These are phyloP conservation scores for Hypoxylon subgilvum DNA, from an alignment of 495 filamentous ascomycete genomes.

Conservation along the genomic window DNA sequence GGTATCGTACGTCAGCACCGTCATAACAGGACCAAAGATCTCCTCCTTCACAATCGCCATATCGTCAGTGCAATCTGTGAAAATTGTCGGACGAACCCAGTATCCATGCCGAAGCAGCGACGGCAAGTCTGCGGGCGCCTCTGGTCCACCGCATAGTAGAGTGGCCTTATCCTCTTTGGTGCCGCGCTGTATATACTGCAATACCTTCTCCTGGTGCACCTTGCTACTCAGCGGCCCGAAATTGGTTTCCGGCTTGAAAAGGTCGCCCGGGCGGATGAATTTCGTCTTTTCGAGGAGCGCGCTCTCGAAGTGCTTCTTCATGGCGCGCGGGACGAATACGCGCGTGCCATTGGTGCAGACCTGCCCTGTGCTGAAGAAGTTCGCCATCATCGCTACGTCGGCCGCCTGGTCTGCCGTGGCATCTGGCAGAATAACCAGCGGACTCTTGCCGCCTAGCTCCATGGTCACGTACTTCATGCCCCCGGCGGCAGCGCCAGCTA, in stretches of 20 bases:
- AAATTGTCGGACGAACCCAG: constrained; percentile 74
- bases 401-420: constrained; percentile 75
- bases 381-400: constrained; percentile 86
- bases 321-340: constrained; percentile 69
- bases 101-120: constrained; percentile 64
- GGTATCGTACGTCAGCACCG: constrained; percentile 68
- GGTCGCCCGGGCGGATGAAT: constrained; percentile 68
- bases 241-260: constrained; percentile 72
- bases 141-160: constrained; percentile 70
- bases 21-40: constrained; percentile 83
- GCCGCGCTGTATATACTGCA: constrained; percentile 70
- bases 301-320: constrained; percentile 70
- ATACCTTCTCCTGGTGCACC: constrained; percentile 72
- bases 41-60: constrained; percentile 78
- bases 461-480: constrained; percentile 86
- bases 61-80: constrained; percentile 71
- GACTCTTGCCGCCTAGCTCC: constrained; percentile 84
- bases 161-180: constrained; percentile 71
- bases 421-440: constrained; percentile 72
- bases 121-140: constrained; percentile 55
- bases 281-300: constrained; percentile 69
- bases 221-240: constrained; percentile 77
- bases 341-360: constrained; percentile 86
- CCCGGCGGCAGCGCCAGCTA: constrained; percentile 70
- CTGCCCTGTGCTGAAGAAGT: constrained; percentile 82